Evolutionary conservation across 2,329 filamentous ascomycete species (phyloP), one percentile per base, ranked within the genome.

Genomic region (Sarocladium oryzae): DNA sequence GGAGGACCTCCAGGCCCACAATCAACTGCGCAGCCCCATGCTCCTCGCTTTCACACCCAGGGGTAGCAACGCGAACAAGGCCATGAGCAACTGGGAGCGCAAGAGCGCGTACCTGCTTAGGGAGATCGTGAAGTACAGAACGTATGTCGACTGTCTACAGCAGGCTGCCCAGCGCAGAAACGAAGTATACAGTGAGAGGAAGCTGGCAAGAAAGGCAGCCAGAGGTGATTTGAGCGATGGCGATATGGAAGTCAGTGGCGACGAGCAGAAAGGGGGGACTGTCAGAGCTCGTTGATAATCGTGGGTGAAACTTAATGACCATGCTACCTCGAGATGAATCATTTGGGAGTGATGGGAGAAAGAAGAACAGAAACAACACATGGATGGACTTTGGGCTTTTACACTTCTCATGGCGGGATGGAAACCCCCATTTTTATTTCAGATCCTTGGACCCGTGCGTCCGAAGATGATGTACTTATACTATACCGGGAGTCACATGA

Each of bases 31-130:
- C 58, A 83, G 83, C 52, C 85, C 89, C 2, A 93, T 97, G 86
- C 78, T 91, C 51, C 77, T 96, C 51, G 90, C 93, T 8, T 97
- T 95, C 65, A 90, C 89, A 13, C 87, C 89, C 2, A 82, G 90
- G 26, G 86, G 92, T 55, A 78, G 82, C 33, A 97, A 97, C 61
- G 81, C 85, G 15, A 75, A 74, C 55, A 91, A 87, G 68, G 89
- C 92, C 15, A 92, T 97, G 87, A 78, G 85, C 18, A 99, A 99
- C 68, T 99, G 93, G 92, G 91, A 99, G 73, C 84, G 87, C 63
- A 97, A 97, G 73, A 95, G 89, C 52, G 85, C 88, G 26, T 96
- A 97, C 64, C 72, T 99, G 36, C 76, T 97, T 11, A 78, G 88
- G 32, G 93, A 99, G 71, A 96, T 95, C 66, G 90, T 97, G 67